phyloP scores from a whole-genome alignment of 2,329 filamentous ascomycete species.

The Alternaria consortialis region DNA sequence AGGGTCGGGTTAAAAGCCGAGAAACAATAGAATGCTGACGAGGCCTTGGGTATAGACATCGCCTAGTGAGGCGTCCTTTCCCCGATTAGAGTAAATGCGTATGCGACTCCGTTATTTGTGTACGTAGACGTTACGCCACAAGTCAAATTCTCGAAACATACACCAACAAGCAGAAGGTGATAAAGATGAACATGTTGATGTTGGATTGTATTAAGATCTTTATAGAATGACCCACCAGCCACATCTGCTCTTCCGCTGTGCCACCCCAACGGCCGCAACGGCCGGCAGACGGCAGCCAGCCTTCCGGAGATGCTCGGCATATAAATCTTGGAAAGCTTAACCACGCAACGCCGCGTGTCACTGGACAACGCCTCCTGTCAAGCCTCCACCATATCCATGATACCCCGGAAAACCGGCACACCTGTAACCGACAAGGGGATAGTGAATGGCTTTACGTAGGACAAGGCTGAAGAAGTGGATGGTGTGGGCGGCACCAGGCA shows the following conservation, averaged over 20 bases:
- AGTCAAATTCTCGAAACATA: neutral
- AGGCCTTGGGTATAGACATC: conserved; percentile 8
- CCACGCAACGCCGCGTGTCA: conserved; percentile 26
- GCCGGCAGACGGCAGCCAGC: neutral
- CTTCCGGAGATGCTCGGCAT: neutral
- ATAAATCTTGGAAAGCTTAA: conserved; percentile 22
- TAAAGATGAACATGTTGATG: neutral
- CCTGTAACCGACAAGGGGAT: neutral
- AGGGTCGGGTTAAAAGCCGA: neutral
- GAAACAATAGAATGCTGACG: conserved; percentile 14
- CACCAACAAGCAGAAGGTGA: neutral
- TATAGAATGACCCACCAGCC: neutral
- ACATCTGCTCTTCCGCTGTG: neutral
- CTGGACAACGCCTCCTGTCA: conserved; percentile 12
- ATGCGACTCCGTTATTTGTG: conserved; percentile 10
- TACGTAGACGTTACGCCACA: neutral
- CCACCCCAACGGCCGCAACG: neutral
- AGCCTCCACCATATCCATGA: conserved; percentile 5
- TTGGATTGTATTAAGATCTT: neutral
- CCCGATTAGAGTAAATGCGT: conserved; percentile 11
- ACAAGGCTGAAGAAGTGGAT: conserved; percentile 1
- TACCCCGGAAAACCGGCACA: conserved; percentile 3
- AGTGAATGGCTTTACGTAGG: neutral
- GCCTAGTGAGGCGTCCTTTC: conserved; percentile 1
- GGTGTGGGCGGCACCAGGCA: conserved; percentile 7